Evolutionary conservation across 805 yeast genomes (phyloP).

Genomic region (Hanseniaspora singularis): DNA sequence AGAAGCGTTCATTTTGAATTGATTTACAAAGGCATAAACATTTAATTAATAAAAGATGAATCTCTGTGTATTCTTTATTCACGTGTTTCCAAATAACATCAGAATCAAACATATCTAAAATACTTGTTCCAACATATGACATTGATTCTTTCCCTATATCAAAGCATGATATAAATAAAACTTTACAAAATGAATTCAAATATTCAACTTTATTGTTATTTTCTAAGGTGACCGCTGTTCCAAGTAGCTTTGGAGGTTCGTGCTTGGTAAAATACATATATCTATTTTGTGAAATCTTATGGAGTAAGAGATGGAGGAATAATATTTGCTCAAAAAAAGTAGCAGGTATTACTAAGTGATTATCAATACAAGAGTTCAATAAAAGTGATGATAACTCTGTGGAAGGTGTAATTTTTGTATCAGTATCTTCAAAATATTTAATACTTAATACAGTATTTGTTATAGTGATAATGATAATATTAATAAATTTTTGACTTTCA

Average conservation of each 20-base stretch:
- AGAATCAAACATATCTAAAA: neutral
- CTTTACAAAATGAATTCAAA: constrained; percentile 4
- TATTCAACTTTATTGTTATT: neutral
- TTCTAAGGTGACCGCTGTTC: neutral
- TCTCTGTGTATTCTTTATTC: neutral
- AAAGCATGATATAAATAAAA: constrained; percentile 4
- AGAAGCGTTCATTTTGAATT: neutral
- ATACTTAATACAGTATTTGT: neutral
- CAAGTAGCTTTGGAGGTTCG: constrained; percentile 3
- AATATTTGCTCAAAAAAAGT: neutral
- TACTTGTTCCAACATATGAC: neutral
- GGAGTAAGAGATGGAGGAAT: neutral
- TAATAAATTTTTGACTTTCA: neutral
- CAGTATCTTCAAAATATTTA: neutral
- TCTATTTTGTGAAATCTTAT: neutral
- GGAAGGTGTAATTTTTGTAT: neutral
- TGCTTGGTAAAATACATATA: neutral
- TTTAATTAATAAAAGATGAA: constrained; percentile 6
- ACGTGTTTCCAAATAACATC: neutral
- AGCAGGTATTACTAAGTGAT: neutral
- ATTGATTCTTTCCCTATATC: neutral
- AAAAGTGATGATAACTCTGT: neutral
- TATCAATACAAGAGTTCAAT: neutral
- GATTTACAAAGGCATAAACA: neutral
- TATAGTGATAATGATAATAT: neutral